These are phyloP conservation scores for Mytilinidion resinicola DNA, from an alignment of 495 filamentous ascomycete genomes.

Conservation along the genomic window DNA sequence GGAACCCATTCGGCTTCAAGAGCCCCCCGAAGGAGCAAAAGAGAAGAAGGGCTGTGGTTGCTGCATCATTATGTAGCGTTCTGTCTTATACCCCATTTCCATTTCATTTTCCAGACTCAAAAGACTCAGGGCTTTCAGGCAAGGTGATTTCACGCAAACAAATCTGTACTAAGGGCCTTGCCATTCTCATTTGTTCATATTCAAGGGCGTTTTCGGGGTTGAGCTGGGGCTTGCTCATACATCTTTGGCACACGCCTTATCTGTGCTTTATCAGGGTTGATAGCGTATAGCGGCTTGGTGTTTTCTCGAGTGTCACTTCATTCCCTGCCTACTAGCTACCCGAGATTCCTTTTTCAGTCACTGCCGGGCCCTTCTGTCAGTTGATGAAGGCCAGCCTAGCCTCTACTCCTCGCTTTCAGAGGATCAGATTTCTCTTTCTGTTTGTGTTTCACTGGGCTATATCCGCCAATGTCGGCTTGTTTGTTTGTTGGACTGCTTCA, in stretches of 20 bases:
- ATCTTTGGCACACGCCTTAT: not conserved
- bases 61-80: slow-evolving; percentile 38
- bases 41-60: slow-evolving; percentile 34
- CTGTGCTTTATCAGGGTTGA: slow-evolving; percentile 9
- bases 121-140: not conserved
- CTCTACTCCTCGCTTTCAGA: too few relatives aligned
- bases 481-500: too few relatives aligned
- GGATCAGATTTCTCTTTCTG: too few relatives aligned
- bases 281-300: slow-evolving; percentile 30
- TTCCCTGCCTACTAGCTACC: not conserved
- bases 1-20: slow-evolving; percentile 30
- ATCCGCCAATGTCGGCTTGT: too few relatives aligned
- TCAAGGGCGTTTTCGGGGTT: slow-evolving; percentile 8
- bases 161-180: slow-evolving; percentile 7
- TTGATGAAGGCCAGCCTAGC: too few relatives aligned
- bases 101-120: not conserved
- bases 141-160: not conserved
- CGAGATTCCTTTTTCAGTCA: not conserved
- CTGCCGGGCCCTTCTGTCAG: slow-evolving; percentile 2
- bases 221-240: slow-evolving; percentile 3
- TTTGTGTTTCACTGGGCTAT: too few relatives aligned
- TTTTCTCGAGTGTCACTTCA: not conserved
- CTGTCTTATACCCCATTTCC: slow-evolving; percentile 12
- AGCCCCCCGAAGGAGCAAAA: slow-evolving; percentile 29
- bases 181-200: slow-evolving; percentile 20